Conservation (phyloP, 2,329 filamentous ascomycete species). For the Parastagonospora avenae region DNA sequence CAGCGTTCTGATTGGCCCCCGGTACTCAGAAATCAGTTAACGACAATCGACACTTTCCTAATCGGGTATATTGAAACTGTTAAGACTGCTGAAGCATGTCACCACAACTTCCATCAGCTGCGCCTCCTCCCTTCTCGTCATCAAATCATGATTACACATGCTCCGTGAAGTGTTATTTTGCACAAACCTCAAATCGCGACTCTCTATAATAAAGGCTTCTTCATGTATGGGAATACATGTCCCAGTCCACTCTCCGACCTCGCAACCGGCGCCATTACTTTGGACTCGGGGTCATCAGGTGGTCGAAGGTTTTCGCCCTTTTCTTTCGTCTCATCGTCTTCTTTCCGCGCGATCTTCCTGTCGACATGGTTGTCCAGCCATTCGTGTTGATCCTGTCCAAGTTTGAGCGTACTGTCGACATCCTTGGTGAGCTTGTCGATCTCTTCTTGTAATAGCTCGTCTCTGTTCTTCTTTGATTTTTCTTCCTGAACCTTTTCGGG, state of each 20-base stretch:
- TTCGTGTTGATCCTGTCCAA: conserved; percentile 34
- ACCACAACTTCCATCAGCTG: too few relatives aligned
- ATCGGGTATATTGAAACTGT: too few relatives aligned
- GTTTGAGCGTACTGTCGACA: conserved; percentile 59
- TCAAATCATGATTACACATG: too few relatives aligned
- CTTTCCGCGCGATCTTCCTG: conserved; percentile 30
- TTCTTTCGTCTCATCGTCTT: conserved; percentile 1
- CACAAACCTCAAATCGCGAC: background rate
- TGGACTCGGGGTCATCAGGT: conserved; percentile 8
- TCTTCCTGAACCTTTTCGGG: conserved; percentile 49
- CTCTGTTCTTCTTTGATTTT: conserved; percentile 51
- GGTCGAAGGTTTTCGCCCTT: conserved; percentile 3
- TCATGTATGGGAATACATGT: conserved; percentile 40
- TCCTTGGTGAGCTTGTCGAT: conserved; percentile 63
- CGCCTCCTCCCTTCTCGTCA: too few relatives aligned
- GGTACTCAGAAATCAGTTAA: too few relatives aligned
- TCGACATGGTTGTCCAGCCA: conserved; percentile 43
- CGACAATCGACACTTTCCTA: too few relatives aligned
- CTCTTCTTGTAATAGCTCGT: conserved; percentile 63
- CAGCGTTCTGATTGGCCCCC: too few relatives aligned
- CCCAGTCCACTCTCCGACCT: conserved; percentile 15
- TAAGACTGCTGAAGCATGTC: too few relatives aligned
- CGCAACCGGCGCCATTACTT: conserved; percentile 9
- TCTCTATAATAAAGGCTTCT: conserved; percentile 53
- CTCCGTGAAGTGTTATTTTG: background rate